Conservation (phyloP, 331 rosid species). For the Stylosanthes scabra region DNA sequence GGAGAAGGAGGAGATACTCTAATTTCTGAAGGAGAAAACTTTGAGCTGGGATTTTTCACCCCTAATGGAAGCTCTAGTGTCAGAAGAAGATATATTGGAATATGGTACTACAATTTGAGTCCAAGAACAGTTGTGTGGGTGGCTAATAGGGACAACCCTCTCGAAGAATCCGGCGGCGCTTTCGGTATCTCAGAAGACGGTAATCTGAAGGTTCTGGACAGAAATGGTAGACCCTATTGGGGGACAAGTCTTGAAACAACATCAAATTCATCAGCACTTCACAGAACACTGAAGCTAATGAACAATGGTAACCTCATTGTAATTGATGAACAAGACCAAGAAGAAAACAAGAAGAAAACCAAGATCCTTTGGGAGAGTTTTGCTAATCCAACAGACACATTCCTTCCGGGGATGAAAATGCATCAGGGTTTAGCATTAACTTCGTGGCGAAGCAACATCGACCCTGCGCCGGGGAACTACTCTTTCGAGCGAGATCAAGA, state of each 20-base stretch:
- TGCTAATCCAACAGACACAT: slow-evolving; percentile 69
- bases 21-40: slow-evolving; percentile 59
- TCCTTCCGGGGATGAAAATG: slow-evolving; percentile 85
- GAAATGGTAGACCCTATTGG: slow-evolving; percentile 51
- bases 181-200: slow-evolving; percentile 64
- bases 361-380: slow-evolving; percentile 73
- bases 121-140: slow-evolving; percentile 74
- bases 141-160: slow-evolving; percentile 72
- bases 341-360: slow-evolving; percentile 30
- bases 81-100: slow-evolving; percentile 75
- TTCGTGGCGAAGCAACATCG: slow-evolving; percentile 66
- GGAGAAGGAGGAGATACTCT: slow-evolving; percentile 50
- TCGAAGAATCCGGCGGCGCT: slow-evolving; percentile 52
- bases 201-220: slow-evolving; percentile 63
- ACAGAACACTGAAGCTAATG: slow-evolving; percentile 50
- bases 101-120: slow-evolving; percentile 67
- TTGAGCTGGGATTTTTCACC: slow-evolving; percentile 72
- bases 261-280: slow-evolving; percentile 37
- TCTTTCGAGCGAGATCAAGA: slow-evolving; percentile 68
- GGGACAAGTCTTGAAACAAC: slow-evolving; percentile 53
- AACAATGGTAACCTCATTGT: slow-evolving; percentile 69
- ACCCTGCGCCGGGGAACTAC: slow-evolving; percentile 74
- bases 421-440: slow-evolving; percentile 49
- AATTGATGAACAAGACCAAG: slow-evolving; percentile 41
- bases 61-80: slow-evolving; percentile 63